Conservation (phyloP, 139 green algal genomes). For the Dunaliella primolecta region DNA sequence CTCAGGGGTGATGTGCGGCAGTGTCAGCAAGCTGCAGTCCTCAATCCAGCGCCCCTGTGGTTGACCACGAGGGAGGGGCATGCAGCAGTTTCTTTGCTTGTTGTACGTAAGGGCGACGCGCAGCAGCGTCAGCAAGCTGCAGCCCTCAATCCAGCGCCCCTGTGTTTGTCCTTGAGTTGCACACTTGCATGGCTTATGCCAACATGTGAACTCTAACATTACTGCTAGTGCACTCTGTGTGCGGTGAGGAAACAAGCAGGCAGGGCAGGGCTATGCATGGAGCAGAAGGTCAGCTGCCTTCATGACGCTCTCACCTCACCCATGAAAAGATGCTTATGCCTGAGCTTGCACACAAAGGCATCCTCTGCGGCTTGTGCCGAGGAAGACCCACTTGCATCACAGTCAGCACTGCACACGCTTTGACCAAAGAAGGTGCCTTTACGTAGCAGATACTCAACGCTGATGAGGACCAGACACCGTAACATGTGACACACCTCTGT, state of each 20-base stretch:
- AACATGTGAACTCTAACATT: neutral
- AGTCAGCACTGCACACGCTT: too few relatives aligned
- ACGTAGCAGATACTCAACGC: too few relatives aligned
- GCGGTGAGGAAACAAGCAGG: neutral
- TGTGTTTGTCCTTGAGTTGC: conserved; percentile 47
- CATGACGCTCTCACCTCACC: too few relatives aligned
- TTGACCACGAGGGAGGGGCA: conserved; percentile 40
- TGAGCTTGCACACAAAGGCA: too few relatives aligned
- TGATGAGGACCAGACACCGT: too few relatives aligned
- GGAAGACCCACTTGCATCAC: too few relatives aligned
- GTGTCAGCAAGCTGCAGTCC: conserved; percentile 56
- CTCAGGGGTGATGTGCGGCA: conserved; percentile 64
- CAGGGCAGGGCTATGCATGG: too few relatives aligned
- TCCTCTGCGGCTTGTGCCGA: too few relatives aligned
- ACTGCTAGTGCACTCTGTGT: neutral
- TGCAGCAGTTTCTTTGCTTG: neutral
- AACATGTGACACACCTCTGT: too few relatives aligned
- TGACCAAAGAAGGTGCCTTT: too few relatives aligned
- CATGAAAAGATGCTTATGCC: too few relatives aligned
- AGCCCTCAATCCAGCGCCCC: conserved; percentile 75
- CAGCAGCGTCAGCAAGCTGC: conserved; percentile 67
- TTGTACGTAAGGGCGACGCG: conserved; percentile 41
- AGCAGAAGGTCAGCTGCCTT: too few relatives aligned
- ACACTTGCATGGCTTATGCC: neutral
- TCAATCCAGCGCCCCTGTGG: conserved; percentile 79